Evolutionary conservation across 371 early-diverging fungal genomes (phyloP).

Genomic region (Basidiobolus meristosporus): DNA sequence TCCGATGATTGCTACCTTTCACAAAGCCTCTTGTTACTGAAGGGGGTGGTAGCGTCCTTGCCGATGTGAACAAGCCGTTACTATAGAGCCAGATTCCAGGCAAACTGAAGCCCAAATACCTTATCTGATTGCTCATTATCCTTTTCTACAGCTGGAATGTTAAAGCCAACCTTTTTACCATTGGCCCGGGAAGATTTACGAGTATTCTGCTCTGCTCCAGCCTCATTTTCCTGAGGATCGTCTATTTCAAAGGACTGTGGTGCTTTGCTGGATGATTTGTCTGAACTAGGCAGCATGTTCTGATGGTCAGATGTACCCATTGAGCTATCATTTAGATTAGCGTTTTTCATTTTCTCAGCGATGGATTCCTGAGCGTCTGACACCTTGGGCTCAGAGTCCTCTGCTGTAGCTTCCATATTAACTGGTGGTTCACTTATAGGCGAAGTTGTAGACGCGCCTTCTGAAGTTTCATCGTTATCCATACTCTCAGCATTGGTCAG

Average conservation of each 20-base stretch:
- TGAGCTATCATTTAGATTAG: constrained; percentile 7
- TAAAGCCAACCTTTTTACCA: neutral
- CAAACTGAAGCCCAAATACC: neutral
- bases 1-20: constrained; percentile 38
- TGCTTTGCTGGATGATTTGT: no score
- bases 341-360: constrained; percentile 7
- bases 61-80: neutral
- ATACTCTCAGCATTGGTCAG: no score
- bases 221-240: constrained; percentile 1
- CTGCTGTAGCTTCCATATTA: constrained; percentile 1
- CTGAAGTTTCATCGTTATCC: no score
- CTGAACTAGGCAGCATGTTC: neutral
- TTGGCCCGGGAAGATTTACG: neutral
- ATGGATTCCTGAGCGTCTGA: constrained; percentile 4
- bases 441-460: no score
- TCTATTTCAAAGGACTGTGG: no score
- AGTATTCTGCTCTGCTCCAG: neutral
- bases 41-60: constrained; percentile 9
- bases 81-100: neutral
- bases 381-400: constrained; percentile 6
- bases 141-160: neutral
- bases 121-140: neutral
- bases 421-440: no score
- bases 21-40: constrained; percentile 88
- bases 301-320: no score